These are phyloP conservation scores for Fragilaria crotonensis DNA, from an alignment of 108 stramenopile genomes.

Conservation along the genomic window DNA sequence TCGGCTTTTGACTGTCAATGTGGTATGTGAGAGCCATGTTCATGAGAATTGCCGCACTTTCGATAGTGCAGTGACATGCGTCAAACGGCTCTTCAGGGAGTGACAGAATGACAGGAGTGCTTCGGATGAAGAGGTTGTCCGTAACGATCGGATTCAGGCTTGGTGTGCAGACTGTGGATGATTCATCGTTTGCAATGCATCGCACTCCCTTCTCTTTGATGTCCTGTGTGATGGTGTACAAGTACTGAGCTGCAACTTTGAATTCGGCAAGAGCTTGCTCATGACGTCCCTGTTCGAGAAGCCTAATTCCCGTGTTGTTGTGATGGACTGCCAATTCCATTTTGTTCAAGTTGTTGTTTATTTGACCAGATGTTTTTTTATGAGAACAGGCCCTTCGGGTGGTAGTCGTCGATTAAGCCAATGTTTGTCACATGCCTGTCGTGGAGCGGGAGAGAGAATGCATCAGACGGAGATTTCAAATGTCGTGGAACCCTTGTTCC, in stretches of 20 bases:
- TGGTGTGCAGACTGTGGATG: neutral
- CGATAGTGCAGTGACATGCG: neutral
- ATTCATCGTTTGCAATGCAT: neutral
- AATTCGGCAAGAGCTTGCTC: neutral
- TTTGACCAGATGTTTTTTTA: no score
- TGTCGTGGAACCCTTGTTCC: no score
- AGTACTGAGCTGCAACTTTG: neutral
- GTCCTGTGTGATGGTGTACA: neutral
- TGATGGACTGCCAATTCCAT: neutral
- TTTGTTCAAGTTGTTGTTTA: neutral
- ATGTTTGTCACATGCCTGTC: no score
- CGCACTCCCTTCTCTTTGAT: neutral
- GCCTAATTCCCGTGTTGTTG: neutral
- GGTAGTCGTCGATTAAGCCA: no score
- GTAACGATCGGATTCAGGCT: neutral
- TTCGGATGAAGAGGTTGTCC: neutral
- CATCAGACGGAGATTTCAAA: no score
- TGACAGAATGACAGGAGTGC: neutral
- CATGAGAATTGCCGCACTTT: neutral
- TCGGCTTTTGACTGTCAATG: neutral
- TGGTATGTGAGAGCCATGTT: conserved; percentile 4
- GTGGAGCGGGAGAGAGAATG: no score
- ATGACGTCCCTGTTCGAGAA: neutral
- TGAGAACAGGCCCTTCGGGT: no score
- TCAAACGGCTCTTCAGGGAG: neutral